phyloP scores from a whole-genome alignment of 345 rosid genomes.

The Erysimum cheiranthoides region DNA sequence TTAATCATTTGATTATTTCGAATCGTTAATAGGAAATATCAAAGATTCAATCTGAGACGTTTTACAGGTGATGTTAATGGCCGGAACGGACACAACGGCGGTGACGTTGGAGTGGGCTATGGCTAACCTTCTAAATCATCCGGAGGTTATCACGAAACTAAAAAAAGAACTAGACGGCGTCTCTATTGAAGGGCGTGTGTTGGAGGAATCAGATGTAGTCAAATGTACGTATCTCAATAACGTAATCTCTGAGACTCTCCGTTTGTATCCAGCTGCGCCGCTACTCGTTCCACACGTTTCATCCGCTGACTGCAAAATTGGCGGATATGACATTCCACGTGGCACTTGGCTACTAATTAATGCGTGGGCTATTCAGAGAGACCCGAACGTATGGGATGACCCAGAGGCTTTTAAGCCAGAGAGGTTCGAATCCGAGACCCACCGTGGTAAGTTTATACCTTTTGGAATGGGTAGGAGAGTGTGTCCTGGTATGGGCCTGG shows the following conservation, averaged over 20 bases:
- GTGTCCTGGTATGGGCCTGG: constrained; percentile 37
- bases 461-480: constrained; percentile 31
- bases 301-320: constrained; percentile 44
- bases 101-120: constrained; percentile 25
- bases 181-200: constrained; percentile 2
- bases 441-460: constrained; percentile 1
- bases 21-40: neutral
- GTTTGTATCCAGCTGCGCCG: constrained; percentile 37
- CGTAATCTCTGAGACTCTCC: constrained; percentile 49
- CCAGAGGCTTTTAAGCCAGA: constrained; percentile 50
- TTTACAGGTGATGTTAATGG: constrained; percentile 10
- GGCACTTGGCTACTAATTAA: constrained; percentile 51
- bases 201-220: constrained; percentile 45
- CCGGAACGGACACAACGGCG: constrained; percentile 26
- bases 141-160: neutral
- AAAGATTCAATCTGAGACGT: neutral
- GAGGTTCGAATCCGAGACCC: constrained; percentile 31
- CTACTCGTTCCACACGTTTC: constrained; percentile 51
- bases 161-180: constrained; percentile 5
- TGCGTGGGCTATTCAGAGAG: constrained; percentile 59
- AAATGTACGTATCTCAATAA: constrained; percentile 41
- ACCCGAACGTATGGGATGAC: constrained; percentile 49
- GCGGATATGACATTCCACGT: constrained; percentile 48
- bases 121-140: constrained; percentile 29
- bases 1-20: neutral